Base-by-base conservation (phyloP, 306 rosid species). In the Urtica urens region DNA sequence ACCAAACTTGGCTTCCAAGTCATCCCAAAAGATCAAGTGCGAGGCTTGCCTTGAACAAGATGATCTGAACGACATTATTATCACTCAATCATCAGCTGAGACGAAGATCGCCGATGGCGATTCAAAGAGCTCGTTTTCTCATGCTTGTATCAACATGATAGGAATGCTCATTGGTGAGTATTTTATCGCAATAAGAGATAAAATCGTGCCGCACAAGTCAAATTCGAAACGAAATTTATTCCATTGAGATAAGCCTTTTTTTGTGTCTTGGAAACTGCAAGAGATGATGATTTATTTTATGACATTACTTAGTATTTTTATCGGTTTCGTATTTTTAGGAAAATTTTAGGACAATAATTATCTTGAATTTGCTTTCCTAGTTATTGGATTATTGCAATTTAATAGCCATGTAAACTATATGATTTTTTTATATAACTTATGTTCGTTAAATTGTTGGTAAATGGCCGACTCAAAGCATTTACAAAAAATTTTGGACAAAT, bases 81-180 rank as follows among this genome's bases (percentile, higher is more conserved):
- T 44, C 19, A 33, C 37, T 4, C 25, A 41, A 27, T 38, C 57
- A 3, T 31, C 33, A 60, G n/a, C n/a, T n/a, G n/a, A 35, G 40
- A 1, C 40, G 10, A 9, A 5, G 0, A 4, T 7, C 40, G 11
- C 40, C 11, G 40, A 1, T 13, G 63, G 63, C 40, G 60, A 69
- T 7, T 75, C 75, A 6, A 67, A 63, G 20, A 49, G 86, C 52
- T 77, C 83, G 57, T 71, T 75, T 46, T 44, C 55, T 60, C 84
- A 78, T 52, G 65, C 84, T 25, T 83, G 78, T 39, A 59, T 80
- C 60, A 84, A 84, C 58, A 84, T 84, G 95, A 78, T 70, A 39
- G 95, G 87, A 27, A 80, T 78, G 93, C 83, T 84, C 64, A 65
- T 78, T 53, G 95, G 95, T 83, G 65, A 51, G 40, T 4, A 10